phyloP scores from a whole-genome alignment of 1,284 basidiomycete species.

The Malassezia dermatis region DNA sequence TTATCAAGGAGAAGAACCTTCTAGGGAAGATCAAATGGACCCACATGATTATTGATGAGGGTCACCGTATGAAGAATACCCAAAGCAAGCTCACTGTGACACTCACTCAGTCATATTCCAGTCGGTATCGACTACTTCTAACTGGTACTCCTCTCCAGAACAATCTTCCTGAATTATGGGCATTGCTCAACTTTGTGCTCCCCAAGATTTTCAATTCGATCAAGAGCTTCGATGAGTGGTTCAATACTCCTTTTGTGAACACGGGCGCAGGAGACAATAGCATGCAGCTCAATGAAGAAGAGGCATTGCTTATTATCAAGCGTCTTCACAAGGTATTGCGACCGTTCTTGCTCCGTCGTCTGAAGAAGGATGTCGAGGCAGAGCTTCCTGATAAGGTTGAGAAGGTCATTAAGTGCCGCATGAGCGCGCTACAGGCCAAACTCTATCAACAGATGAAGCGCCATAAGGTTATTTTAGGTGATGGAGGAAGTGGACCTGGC shows the following conservation, averaged over 20 bases:
- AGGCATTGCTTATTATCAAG: slow-evolving; percentile 90
- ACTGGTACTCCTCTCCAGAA: slow-evolving; percentile 98
- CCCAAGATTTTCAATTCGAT: slow-evolving; percentile 99
- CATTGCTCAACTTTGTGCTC: slow-evolving; percentile 91
- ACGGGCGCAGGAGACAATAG: slow-evolving; percentile 71
- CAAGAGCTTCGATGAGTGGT: slow-evolving; percentile 99
- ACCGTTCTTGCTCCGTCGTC: slow-evolving; percentile 84
- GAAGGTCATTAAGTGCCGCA: slow-evolving; percentile 95
- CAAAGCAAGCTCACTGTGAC: slow-evolving; percentile 89
- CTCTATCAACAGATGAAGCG: slow-evolving; percentile 97
- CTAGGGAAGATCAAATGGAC: slow-evolving; percentile 48
- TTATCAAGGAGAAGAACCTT: slow-evolving; percentile 48
- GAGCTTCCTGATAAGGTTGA: slow-evolving; percentile 98
- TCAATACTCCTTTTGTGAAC: slow-evolving; percentile 98
- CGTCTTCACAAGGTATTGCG: slow-evolving; percentile 96
- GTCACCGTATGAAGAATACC: slow-evolving; percentile 99
- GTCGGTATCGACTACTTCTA: slow-evolving; percentile 85
- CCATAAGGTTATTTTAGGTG: slow-evolving; percentile 68
- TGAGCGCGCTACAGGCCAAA: slow-evolving; percentile 87
- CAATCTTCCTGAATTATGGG: slow-evolving; percentile 96
- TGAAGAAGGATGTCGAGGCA: slow-evolving; percentile 98
- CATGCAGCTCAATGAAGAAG: slow-evolving; percentile 99
- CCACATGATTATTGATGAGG: slow-evolving; percentile 52
- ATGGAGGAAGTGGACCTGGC: slow-evolving; percentile 23
- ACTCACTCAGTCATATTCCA: slow-evolving; percentile 82